phyloP scores from a whole-genome alignment of 106 monocot species.

The Platanthera zijinensis region DNA sequence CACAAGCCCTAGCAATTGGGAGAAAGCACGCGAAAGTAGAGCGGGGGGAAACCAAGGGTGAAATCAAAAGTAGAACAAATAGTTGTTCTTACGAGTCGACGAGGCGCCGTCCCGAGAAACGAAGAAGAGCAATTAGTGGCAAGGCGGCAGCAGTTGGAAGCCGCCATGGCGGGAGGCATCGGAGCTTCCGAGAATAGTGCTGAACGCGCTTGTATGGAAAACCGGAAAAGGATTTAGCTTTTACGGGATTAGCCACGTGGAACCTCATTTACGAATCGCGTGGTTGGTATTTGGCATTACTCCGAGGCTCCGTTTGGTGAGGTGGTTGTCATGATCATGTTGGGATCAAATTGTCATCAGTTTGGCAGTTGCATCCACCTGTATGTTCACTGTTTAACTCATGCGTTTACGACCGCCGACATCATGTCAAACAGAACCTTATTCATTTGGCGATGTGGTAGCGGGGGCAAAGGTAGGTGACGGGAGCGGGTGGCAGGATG shows the following conservation, averaged over 20 bases:
- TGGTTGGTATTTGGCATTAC: too few relatives aligned
- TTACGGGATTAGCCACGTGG: background rate
- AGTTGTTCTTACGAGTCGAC: background rate
- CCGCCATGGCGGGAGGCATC: background rate
- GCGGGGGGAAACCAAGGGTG: background rate
- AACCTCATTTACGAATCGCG: too few relatives aligned
- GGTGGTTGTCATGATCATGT: too few relatives aligned
- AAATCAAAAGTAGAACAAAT: background rate
- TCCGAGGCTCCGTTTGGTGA: too few relatives aligned
- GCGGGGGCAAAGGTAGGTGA: too few relatives aligned
- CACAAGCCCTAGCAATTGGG: background rate
- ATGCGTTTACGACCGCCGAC: too few relatives aligned
- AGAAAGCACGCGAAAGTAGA: background rate
- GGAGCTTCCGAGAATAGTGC: background rate
- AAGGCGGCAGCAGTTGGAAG: background rate
- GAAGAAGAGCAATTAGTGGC: background rate
- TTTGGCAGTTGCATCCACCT: too few relatives aligned
- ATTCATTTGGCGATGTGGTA: too few relatives aligned
- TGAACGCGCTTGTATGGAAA: background rate
- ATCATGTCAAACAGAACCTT: too few relatives aligned
- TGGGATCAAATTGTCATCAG: too few relatives aligned
- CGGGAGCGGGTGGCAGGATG: too few relatives aligned
- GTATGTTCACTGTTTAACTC: too few relatives aligned
- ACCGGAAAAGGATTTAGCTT: background rate
- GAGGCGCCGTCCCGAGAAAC: background rate